Evolutionary conservation across 2,329 filamentous ascomycete species (phyloP), one percentile per base, ranked within the genome.

Genomic region (Microsporum audouinii): DNA sequence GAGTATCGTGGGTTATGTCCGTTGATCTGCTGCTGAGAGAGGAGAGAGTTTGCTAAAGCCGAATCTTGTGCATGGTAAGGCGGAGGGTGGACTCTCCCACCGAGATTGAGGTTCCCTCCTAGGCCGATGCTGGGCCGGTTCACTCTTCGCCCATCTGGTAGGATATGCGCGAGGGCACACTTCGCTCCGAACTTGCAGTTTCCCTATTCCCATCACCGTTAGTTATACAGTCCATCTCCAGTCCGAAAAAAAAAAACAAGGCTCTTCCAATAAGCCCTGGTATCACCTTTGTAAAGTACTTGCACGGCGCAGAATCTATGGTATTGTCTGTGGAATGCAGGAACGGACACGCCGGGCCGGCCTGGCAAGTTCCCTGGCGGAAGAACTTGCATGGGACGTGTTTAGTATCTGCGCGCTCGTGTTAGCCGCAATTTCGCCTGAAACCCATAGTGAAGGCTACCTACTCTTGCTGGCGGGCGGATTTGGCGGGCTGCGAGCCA

Each of bases 381-480:
- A 94, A 99, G 87, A 99, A 99, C 81, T 97, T 97, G 88, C 94
- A 99, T 43, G 94, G 94, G 51, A 99, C 94, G 78, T 97, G 94
- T 64, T 91, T 88, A 17, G 94, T 96, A 75, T 96, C 92, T 96
- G 41, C 12, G 41, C 36, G 29, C 17, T 59, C 33, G 34, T 17
- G 33, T 31, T 49, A 59, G 57, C 57, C 14, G 17, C 58, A 27
- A 41, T 14, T 29, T 31, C 14, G 17, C 33, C 27, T 34, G 7
- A 27, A n/a, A 39, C 3, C 10, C 39, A 59, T 49, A 51, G 29
- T n/a, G 58, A 23, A 45, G 60, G 29, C 58, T 41, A 68, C 62
- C 64, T 68, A 69, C 70, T 74, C 70, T 77, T 77, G 68, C 72
- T 75, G 63, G 71, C 73, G 60, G 73, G 71, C 62, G 62, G 60